Conservation (phyloP, 129 eudicot species). For the Scalesia atractyloides region DNA sequence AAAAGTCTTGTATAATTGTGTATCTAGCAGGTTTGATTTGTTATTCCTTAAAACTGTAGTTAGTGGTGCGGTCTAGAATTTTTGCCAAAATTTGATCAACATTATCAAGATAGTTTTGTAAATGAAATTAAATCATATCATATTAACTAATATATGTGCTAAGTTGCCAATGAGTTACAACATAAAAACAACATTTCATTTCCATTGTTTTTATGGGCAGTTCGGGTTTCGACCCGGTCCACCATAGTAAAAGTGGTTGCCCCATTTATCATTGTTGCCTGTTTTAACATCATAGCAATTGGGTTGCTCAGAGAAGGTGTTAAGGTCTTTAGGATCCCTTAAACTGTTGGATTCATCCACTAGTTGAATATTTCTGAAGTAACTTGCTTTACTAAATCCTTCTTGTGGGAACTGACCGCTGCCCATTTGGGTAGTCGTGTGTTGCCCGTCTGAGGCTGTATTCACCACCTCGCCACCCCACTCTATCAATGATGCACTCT, state of each 20-base stretch:
- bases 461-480: conserved; percentile 96
- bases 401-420: conserved; percentile 85
- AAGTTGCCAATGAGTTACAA: background rate
- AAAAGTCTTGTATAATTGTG: too few species aligned
- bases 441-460: conserved; percentile 71
- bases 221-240: conserved; percentile 81
- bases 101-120: background rate
- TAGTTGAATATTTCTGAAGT: conserved; percentile 59
- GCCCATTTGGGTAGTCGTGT: conserved; percentile 89
- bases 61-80: too few species aligned
- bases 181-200: background rate
- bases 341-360: conserved; percentile 70
- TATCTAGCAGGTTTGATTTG: too few species aligned
- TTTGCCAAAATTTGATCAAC: background rate
- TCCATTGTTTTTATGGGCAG: conserved; percentile 43
- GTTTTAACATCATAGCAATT: conserved; percentile 64
- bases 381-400: conserved; percentile 76
- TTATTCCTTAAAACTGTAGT: too few species aligned
- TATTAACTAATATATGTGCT: too few species aligned
- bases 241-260: conserved; percentile 71
- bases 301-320: conserved; percentile 68
- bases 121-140: background rate
- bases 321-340: conserved; percentile 55
- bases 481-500: conserved; percentile 69
- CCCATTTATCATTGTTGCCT: conserved; percentile 64